Evolutionary conservation across 2,329 filamentous ascomycete species (phyloP), one percentile per base, ranked within the genome.

Genomic region (Juglanconis juglandina): DNA sequence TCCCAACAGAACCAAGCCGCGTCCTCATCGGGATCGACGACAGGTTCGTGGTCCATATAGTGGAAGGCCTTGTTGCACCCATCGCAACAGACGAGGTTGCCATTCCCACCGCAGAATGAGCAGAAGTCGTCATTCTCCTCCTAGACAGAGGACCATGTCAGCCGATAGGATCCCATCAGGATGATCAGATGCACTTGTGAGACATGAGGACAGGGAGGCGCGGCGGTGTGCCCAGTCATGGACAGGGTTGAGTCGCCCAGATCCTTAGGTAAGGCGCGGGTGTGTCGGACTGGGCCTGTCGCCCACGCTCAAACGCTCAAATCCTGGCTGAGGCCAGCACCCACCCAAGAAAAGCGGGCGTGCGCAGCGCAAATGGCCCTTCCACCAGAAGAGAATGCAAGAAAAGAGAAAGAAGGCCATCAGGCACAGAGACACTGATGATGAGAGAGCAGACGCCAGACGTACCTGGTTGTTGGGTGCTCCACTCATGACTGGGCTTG

Each of bases 1-100:
- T 85, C 82, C 68, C 90, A 89, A 76, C 94, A 98, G 73, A 84
- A 95, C 91, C 92, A 98, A 41, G 59, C 59, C 17, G 59, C 51
- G 14, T 63, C 61, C 68, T 92, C 89, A 57, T 81, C 79, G 53
- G 85, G 82, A 58, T 87, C 81, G 66, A 92, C 79, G 44, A 91
- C 89, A 63, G 94, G 92, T 73, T 96, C 89, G 66, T 95, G 86
- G 73, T 95, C 98, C 62, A 85, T 82, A 72, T 95, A 92, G 75
- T 98, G 95, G 75, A 96, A 97, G 5, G 93, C 91, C 66, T 91
- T 87, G 63, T 88, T 85, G 76, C 95, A 99, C 64, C 90, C 91
- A 77, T 98, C 95, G 75, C 95, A 99, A 76, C 93, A 97, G 66
- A 98, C 83, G 64, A 99, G 84, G 67, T 92, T 87, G 60, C 94